A percentile compares a stretch with the other conserved stretches of the same genome.
These are phyloP conservation scores for Coffea canephora DNA, from an alignment of 257 asterid species.

Conservation along the genomic window DNA sequence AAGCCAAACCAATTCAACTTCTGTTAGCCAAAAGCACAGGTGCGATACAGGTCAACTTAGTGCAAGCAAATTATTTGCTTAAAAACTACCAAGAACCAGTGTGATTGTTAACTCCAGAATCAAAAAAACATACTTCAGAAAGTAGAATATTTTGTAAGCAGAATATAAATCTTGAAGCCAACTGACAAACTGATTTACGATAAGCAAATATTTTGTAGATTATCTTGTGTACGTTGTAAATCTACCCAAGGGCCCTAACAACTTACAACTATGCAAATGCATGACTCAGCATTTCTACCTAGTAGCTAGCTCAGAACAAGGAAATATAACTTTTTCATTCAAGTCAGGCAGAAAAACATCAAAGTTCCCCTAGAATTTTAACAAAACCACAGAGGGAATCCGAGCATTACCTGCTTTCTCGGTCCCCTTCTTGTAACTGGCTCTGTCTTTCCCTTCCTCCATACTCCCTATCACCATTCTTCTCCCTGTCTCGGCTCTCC, in stretches of 20 bases:
- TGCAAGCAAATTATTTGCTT: not conserved
- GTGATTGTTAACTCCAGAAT: not conserved
- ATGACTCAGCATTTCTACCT: not conserved
- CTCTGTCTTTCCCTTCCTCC: constrained; percentile 38
- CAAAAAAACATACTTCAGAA: not conserved
- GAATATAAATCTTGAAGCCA: constrained; percentile 8
- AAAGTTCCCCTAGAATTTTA: not conserved
- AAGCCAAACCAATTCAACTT: too few relatives aligned
- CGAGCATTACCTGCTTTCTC: constrained; percentile 48
- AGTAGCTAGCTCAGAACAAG: not conserved
- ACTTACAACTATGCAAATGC: not conserved
- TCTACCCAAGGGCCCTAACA: not conserved
- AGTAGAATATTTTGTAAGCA: not conserved
- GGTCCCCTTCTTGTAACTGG: constrained; percentile 37
- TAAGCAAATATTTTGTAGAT: not conserved
- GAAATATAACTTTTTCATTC: too few relatives aligned
- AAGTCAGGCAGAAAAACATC: not conserved
- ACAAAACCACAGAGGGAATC: not conserved
- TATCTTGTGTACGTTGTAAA: too few relatives aligned
- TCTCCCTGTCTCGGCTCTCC: constrained; percentile 31
- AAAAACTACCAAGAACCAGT: not conserved
- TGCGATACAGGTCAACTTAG: not conserved
- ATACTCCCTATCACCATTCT: constrained; percentile 32
- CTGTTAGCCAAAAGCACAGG: not conserved
- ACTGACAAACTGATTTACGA: constrained; percentile 1